Base-by-base conservation (phyloP, 768 basidiomycete species). In the Pholiota molesta region DNA sequence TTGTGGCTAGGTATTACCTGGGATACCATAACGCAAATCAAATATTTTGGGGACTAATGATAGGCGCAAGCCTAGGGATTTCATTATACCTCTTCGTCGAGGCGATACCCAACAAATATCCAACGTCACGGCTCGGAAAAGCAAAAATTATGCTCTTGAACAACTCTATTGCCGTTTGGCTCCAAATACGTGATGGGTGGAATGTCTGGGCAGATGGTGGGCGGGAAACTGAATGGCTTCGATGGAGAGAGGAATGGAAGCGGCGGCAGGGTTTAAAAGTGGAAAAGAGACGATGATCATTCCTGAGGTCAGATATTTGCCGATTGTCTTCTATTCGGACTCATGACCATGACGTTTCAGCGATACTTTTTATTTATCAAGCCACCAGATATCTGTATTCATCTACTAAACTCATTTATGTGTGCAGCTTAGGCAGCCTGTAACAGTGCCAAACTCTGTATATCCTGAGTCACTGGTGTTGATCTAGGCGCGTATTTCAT, bases 101-200 rank as follows among this genome's bases (percentile, higher is more conserved):
- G 70, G 74, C 86, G 21, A 72, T 92, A 19, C 92, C 92, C 0
- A 66, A 72, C 29, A 74, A 74, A 17, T 73, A 74, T 21, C 92
- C 91, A 9, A 60, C 69, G 0, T 89, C 90, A 0, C 37, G 79
- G 9, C 73, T 87, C 28, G 91, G 88, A 14, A 70, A 72, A 53
- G 62, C 76, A 3, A 86, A 88, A 49, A 63, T 72, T 5, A 76
- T 74, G 45, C 57, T 89, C n/a, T 70, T 95, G 33, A 67, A 66
- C 1, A 86, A 90, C 65, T 83, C 86, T 5, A 33, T 92, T 19
- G 81, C 80, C 5, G 76, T 72, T 0, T 94, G 90, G 90, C 71
- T 91, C 35, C 83, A 86, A 52, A 75, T 95, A 45, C 81, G 91
- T 52, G 92, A 95, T 69, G 91, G 93, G 6, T 95, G 93, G 93